These are phyloP conservation scores for Hypoxylon sp. DNA, from an alignment of 2,329 filamentous ascomycete species.

Conservation along the genomic window DNA sequence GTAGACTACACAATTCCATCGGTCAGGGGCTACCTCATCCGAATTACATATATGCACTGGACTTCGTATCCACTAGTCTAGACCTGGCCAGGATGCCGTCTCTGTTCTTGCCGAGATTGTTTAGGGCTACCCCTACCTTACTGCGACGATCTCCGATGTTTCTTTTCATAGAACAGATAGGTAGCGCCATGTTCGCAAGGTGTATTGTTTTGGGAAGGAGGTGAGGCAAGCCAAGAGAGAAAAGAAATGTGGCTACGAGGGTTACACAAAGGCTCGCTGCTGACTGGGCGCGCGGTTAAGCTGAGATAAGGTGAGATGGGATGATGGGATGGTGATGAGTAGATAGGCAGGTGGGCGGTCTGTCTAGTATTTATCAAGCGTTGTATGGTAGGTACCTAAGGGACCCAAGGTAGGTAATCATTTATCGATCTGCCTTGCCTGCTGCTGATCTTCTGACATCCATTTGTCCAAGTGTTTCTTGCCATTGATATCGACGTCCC, in stretches of 20 bases:
- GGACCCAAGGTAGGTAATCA: too few species aligned
- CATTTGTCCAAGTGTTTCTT: neutral
- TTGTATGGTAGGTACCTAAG: too few species aligned
- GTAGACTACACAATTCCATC: neutral
- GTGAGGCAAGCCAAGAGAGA: neutral
- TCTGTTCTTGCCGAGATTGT: neutral
- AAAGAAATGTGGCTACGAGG: neutral
- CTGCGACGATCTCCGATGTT: neutral
- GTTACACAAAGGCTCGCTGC: conserved; percentile 6
- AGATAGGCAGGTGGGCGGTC: neutral
- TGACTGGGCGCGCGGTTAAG: conserved; percentile 16
- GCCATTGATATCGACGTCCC: neutral
- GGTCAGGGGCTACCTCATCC: neutral
- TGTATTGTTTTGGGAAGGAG: conserved; percentile 7
- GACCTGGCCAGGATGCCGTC: neutral
- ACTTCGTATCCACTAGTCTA: neutral
- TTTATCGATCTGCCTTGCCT: conserved; percentile 4
- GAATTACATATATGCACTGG: neutral
- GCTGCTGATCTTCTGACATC: neutral
- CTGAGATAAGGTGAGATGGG: conserved; percentile 1
- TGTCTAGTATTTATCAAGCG: conserved; percentile 2
- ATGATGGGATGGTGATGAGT: neutral
- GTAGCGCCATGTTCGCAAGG: neutral
- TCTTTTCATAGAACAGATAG: conserved; percentile 18
- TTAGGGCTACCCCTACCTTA: neutral